These are phyloP conservation scores for Camellia lanceoleosa DNA, from an alignment of 148 eudicot species.

Conservation along the genomic window DNA sequence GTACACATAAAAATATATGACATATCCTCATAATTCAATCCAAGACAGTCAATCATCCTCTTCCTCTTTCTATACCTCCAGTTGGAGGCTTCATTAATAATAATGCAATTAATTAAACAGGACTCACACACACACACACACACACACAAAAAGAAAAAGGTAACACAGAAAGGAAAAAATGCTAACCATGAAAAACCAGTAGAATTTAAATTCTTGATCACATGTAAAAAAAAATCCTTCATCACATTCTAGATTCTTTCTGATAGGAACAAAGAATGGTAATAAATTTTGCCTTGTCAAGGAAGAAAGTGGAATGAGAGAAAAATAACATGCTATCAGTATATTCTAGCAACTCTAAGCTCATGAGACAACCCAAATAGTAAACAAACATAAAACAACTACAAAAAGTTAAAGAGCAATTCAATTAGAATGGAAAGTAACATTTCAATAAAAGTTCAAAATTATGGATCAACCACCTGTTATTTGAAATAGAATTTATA, in stretches of 20 bases:
- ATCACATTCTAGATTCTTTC: background rate
- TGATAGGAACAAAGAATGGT: background rate
- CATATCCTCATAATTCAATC: too few relatives aligned
- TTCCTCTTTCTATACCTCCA: too few relatives aligned
- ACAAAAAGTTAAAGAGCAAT: background rate
- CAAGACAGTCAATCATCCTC: too few relatives aligned
- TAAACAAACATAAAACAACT: background rate
- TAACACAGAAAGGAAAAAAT: background rate
- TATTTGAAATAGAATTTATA: slow-evolving; percentile 77
- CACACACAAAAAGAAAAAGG: too few relatives aligned
- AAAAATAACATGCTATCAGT: background rate
- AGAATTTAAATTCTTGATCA: background rate
- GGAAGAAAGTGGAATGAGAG: background rate
- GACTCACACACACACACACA: too few relatives aligned
- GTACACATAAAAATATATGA: background rate
- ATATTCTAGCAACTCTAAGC: background rate
- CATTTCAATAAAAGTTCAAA: too few relatives aligned
- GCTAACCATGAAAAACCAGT: background rate
- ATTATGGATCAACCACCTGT: slow-evolving; percentile 41
- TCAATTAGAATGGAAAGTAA: background rate
- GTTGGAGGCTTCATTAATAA: background rate
- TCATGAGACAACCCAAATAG: background rate
- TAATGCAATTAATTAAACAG: too few relatives aligned
- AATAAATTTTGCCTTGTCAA: background rate
- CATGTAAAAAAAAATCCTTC: background rate